phyloP scores from a whole-genome alignment of 2,329 filamentous ascomycete genomes.

The Ceratocystis ficicola region DNA sequence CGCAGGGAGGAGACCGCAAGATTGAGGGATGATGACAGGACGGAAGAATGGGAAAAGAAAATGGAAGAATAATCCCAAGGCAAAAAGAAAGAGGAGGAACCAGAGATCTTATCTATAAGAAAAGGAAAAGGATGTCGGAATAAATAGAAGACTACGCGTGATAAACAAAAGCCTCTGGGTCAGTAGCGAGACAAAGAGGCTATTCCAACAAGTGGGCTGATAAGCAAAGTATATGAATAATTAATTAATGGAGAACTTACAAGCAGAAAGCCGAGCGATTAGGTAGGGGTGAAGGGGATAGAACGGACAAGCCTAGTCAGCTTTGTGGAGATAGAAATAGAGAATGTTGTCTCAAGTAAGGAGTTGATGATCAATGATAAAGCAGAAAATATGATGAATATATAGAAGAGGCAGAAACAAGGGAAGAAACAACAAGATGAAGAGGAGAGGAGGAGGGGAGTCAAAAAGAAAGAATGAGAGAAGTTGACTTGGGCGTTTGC shows the following conservation, averaged over 20 bases:
- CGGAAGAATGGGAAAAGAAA: neutral
- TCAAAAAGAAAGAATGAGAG: neutral
- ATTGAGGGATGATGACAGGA: neutral
- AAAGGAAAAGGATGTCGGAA: neutral
- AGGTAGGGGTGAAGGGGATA: neutral
- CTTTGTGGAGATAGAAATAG: slow-evolving; percentile 8
- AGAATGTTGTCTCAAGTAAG: neutral
- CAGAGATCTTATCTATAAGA: slow-evolving; percentile 1
- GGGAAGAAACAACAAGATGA: neutral
- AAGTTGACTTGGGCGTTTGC: neutral
- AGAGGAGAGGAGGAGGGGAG: neutral
- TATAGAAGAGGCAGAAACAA: neutral
- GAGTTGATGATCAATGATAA: slow-evolving; percentile 5
- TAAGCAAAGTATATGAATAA: neutral
- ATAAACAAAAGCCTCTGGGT: neutral
- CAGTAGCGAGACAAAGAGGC: neutral
- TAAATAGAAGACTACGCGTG: neutral
- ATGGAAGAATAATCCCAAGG: neutral
- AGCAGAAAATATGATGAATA: neutral
- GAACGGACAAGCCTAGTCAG: neutral
- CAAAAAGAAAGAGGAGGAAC: neutral
- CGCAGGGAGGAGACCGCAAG: neutral
- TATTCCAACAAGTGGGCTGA: neutral
- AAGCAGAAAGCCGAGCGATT: neutral
- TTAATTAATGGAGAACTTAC: neutral